Evolutionary conservation across 2,329 filamentous ascomycete species (phyloP).

Genomic region (Claviceps maximensis): DNA sequence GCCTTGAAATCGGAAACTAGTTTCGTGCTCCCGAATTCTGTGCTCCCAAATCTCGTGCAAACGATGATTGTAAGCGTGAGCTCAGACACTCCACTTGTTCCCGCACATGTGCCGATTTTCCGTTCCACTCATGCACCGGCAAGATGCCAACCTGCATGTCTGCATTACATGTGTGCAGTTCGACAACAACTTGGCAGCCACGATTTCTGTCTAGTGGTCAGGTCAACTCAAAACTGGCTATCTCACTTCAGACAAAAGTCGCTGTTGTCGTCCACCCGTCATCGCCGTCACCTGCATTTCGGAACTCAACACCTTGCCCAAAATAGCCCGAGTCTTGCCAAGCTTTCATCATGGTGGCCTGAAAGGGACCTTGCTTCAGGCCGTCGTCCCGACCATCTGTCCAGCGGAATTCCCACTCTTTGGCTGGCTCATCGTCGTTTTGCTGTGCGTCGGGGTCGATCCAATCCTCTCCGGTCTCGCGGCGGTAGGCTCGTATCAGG

Average conservation of each 20-base stretch:
- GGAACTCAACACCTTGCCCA: conserved; percentile 74
- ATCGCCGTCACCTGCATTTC: conserved; percentile 39
- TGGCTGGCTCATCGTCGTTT: conserved; percentile 9
- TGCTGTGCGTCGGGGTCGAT: conserved; percentile 27
- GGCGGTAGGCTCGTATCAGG: conserved; percentile 68
- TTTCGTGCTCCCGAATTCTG: conserved; percentile 1
- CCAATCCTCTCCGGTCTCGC: conserved; percentile 84
- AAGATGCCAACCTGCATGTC: background rate
- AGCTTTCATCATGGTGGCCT: conserved; percentile 70
- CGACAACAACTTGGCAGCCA: background rate
- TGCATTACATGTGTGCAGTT: background rate
- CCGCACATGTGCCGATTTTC: background rate
- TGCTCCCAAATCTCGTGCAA: conserved; percentile 1
- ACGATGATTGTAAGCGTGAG: background rate
- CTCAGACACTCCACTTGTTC: background rate
- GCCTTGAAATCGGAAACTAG: background rate
- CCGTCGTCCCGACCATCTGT: conserved; percentile 72
- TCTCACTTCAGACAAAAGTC: conserved; percentile 31
- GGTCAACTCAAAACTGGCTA: background rate
- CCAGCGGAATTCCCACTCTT: conserved; percentile 82
- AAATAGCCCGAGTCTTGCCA: conserved; percentile 94
- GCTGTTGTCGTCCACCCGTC: conserved; percentile 38
- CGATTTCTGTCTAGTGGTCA: background rate
- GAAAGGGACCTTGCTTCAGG: conserved; percentile 74
- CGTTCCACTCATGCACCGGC: background rate